Percentiles rank a stretch among this genome's conserved stretches.
Evolutionary conservation across 495 filamentous ascomycete genomes (phyloP).

Genomic region (Rhizodiscina lignyota): DNA sequence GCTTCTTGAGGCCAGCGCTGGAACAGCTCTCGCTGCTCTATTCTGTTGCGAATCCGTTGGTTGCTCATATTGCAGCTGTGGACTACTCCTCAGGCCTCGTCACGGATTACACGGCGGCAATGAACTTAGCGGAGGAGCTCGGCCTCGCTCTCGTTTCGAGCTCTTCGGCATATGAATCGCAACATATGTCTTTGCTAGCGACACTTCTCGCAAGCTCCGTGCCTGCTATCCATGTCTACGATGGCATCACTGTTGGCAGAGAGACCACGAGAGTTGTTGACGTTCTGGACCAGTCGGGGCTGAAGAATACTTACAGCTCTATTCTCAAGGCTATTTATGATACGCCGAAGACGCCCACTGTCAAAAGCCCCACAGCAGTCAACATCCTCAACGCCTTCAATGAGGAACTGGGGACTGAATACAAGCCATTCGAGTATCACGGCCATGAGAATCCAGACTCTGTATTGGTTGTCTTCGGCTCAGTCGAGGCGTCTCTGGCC

Average conservation of each 20-base stretch:
- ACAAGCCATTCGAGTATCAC: slow-evolving; percentile 83
- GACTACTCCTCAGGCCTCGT: slow-evolving; percentile 57
- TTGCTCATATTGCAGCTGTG: slow-evolving; percentile 83
- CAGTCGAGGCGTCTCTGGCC: slow-evolving; percentile 70
- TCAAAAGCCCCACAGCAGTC: slow-evolving; percentile 54
- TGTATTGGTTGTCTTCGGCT: slow-evolving; percentile 84
- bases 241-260: slow-evolving; percentile 70
- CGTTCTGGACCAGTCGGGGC: slow-evolving; percentile 52
- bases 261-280: slow-evolving; percentile 81
- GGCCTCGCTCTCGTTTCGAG: slow-evolving; percentile 76
- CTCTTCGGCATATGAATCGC: slow-evolving; percentile 70
- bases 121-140: slow-evolving; percentile 78
- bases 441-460: slow-evolving; percentile 63
- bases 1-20: slow-evolving; percentile 63
- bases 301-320: slow-evolving; percentile 46
- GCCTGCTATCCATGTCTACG: slow-evolving; percentile 82
- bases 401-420: slow-evolving; percentile 81
- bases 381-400: slow-evolving; percentile 71
- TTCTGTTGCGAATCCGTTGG: slow-evolving; percentile 75
- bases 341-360: slow-evolving; percentile 49
- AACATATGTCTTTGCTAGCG: slow-evolving; percentile 88
- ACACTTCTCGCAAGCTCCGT: slow-evolving; percentile 62
- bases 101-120: slow-evolving; percentile 62
- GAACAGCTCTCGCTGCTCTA: slow-evolving; percentile 86
- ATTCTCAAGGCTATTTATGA: slow-evolving; percentile 22